Evolutionary conservation across 176 grass and related monocot genomes (phyloP), one percentile per base, ranked within the genome.

Genomic region (Bonia amplexicaulis): DNA sequence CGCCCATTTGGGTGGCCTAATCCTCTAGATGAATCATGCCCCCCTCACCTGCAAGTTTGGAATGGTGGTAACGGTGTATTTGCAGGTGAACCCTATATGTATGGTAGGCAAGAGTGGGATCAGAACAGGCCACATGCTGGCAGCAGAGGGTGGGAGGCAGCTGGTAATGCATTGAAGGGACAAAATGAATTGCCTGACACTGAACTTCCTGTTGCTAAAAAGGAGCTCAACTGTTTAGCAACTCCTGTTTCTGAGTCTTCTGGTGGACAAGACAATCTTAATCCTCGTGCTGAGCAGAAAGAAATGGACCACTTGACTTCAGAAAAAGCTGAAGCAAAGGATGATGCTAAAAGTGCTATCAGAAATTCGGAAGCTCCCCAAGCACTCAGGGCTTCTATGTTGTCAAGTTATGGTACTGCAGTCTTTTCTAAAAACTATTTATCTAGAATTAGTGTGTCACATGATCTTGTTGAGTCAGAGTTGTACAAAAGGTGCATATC

Each of bases 1-100:
- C 92, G 84, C 69, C 90, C 93, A 39, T 94, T 92, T 85, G 90
- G 91, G 60, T 99, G 97, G 97, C 93, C 93, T 82, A 94, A 92
- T 74, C 71, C 85, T 58, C 26, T 93, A 27, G 93, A 96, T 71
- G 91, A 95, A 79, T 89, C 91, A 80, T 93, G 87, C 55, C 89
- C 89, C 40, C 83, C 93, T 76, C 93, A 93, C 62, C 53, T 95
- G 78, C 92, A 92, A 88, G 90, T 87, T 80, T 93, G 93, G 87
- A 87, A 85, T 86, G 77, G 91, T 53, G 90, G 87, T 66, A 92
- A 65, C 74, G 84, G 87, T 53, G 61, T 92, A 59, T 98, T 95
- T 73, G 85, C 66, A 13, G 52, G 81, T 73, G 93, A 95, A 55
- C 82, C 85, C 12, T 92, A 84, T 87, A 82, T 90, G 58, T 95